Evolutionary conservation across 2,329 filamentous ascomycete genomes (phyloP), one percentile per base, ranked within the genome.

Genomic region (Magnaporthiopsis poae): DNA sequence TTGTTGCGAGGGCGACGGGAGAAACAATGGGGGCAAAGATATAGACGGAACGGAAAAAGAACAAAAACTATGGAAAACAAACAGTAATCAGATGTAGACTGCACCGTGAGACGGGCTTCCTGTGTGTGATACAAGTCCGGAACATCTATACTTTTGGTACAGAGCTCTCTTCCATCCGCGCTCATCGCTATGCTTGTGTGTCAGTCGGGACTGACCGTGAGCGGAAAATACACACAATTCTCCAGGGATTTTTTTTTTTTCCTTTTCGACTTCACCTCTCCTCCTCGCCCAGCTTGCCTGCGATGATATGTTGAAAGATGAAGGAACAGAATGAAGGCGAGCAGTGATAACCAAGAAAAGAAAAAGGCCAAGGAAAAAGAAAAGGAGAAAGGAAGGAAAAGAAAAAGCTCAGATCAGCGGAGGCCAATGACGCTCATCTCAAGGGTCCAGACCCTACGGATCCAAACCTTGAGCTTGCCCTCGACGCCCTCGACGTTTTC

Each of bases 391-490:
- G n/a, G 15, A 60, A 61, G 36, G 62, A 66, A 31, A 36, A 65
- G 46, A 39, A 35, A 29, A 65, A 25, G 36, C 60, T 61, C 27
- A 35, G 29, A 69, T 80, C 76, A 91, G 75, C 91, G 89, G 71
- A 96, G 82, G 66, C 91, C 91, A 76, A 96, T 95, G 66, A 95
- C 91, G 75, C 91, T 95, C 91, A 99, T 99, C 82, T 99, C 95
- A 68, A 99, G 84, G 68, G 95, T 99, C 95, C 95, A 99, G 68
- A 99, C 95, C 73, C 95, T 86, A 74, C 95, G 85, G 76, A 99
- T 98, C 95, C 95, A 99, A 67, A 99, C 92, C 80, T 99, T 99
- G 71, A 99, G 83, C 76, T 89, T 91, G 65, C 93, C 94, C 65
- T 96, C 87, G 9, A 98, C 90, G 18, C 95, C 95, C 64, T 96